phyloP scores from a whole-genome alignment of 129 eudicot species.

The Oenanthe sinensis region DNA sequence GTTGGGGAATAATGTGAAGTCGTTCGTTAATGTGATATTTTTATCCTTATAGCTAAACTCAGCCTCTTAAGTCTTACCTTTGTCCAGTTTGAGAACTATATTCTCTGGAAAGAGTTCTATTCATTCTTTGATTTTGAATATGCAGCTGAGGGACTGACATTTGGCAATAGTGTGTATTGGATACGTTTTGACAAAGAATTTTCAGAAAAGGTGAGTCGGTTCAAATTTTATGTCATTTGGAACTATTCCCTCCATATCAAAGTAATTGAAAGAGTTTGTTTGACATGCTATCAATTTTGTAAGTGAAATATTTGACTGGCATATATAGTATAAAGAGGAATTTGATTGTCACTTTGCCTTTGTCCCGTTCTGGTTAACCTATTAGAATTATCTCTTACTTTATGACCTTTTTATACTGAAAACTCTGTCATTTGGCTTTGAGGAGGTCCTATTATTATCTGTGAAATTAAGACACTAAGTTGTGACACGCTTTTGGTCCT shows the following conservation, averaged over 20 bases:
- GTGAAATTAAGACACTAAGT: constrained; percentile 1
- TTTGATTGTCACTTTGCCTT: not conserved
- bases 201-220: constrained; percentile 52
- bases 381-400: not conserved
- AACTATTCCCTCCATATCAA: not conserved
- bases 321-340: not conserved
- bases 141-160: constrained; percentile 77
- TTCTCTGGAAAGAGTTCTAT: not conserved
- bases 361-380: not conserved
- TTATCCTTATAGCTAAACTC: not conserved
- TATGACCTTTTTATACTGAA: not conserved
- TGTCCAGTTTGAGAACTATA: not conserved
- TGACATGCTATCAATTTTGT: not conserved
- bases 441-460: constrained; percentile 4
- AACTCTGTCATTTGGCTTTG: not conserved
- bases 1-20: not conserved
- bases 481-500: constrained; percentile 4
- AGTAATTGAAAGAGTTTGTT: not conserved
- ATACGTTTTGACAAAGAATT: constrained; percentile 87
- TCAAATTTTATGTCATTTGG: not conserved
- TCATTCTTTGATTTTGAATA: constrained; percentile 4
- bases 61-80: not conserved
- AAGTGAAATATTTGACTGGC: not conserved
- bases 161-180: constrained; percentile 97
- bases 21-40: not conserved